phyloP scores from a whole-genome alignment of 2,329 filamentous ascomycete genomes.

The Chaetomium olivaceum region DNA sequence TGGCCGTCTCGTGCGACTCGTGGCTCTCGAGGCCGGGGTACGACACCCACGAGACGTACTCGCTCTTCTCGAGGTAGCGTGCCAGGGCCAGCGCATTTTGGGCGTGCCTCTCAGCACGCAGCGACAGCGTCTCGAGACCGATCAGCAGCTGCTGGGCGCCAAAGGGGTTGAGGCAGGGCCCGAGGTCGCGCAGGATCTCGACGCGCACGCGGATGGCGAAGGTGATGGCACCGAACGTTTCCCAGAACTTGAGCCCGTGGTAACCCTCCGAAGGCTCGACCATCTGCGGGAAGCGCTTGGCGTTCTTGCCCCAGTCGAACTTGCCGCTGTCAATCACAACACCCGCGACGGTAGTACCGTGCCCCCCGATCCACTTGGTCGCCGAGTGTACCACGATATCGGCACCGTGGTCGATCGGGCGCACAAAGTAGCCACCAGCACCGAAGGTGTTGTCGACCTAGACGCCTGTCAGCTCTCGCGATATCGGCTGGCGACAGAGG shows the following conservation, averaged over 20 bases:
- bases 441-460: slow-evolving; percentile 94
- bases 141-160: slow-evolving; percentile 89
- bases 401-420: slow-evolving; percentile 85
- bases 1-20: slow-evolving; percentile 74
- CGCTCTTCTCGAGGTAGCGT: slow-evolving; percentile 77
- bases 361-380: slow-evolving; percentile 96
- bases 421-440: slow-evolving; percentile 83
- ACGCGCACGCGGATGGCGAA: slow-evolving; percentile 86
- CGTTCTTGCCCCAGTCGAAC: slow-evolving; percentile 90
- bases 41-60: slow-evolving; percentile 87
- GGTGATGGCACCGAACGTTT: slow-evolving; percentile 80
- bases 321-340: slow-evolving; percentile 85
- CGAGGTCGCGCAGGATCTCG: slow-evolving; percentile 86
- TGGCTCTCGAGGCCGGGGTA: slow-evolving; percentile 88
- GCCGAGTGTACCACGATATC: slow-evolving; percentile 94
- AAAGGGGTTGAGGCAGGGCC: slow-evolving; percentile 82
- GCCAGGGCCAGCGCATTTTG: slow-evolving; percentile 80
- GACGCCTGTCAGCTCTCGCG: neutral
- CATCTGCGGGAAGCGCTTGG: slow-evolving; percentile 86
- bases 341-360: slow-evolving; percentile 88
- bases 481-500: neutral
- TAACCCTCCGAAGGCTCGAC: slow-evolving; percentile 85
- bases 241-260: slow-evolving; percentile 92
- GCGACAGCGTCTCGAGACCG: slow-evolving; percentile 83
- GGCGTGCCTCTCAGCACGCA: slow-evolving; percentile 84